Conservation (phyloP, 2,329 filamentous ascomycete genomes). For the Pyricularia grisea region DNA sequence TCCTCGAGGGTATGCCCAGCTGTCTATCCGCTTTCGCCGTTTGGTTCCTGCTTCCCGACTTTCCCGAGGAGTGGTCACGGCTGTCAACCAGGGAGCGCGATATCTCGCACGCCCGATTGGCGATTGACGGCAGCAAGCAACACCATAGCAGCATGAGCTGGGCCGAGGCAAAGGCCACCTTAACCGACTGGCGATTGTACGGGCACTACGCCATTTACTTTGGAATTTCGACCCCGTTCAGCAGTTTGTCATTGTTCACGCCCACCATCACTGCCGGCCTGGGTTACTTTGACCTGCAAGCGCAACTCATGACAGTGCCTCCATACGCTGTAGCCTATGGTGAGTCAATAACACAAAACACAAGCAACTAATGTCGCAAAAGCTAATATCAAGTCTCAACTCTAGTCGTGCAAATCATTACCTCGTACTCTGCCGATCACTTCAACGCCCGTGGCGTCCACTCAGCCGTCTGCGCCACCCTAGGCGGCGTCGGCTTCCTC, state of each 20-base stretch:
- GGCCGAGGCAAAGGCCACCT: constrained; percentile 58
- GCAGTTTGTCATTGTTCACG: constrained; percentile 51
- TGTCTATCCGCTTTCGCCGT: constrained; percentile 45
- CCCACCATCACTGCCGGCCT: constrained; percentile 49
- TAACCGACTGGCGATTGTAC: constrained; percentile 59
- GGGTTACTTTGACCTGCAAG: constrained; percentile 39
- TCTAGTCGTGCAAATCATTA: constrained; percentile 22
- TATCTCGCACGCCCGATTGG: constrained; percentile 36
- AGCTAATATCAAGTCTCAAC: background rate
- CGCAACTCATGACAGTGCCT: constrained; percentile 58
- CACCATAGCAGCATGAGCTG: constrained; percentile 54
- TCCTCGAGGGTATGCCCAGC: constrained; percentile 33
- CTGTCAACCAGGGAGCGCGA: constrained; percentile 50
- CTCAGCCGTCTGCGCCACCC: constrained; percentile 34
- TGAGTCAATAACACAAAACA: constrained; percentile 13
- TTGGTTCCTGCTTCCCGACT: constrained; percentile 56
- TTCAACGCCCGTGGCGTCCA: constrained; percentile 39
- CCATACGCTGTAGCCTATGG: constrained; percentile 53
- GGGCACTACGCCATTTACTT: constrained; percentile 50
- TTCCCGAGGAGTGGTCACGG: constrained; percentile 55
- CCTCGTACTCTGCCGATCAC: constrained; percentile 38
- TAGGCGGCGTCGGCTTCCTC: constrained; percentile 45
- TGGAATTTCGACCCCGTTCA: constrained; percentile 44
- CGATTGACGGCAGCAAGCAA: constrained; percentile 41
- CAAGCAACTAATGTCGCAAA: background rate